A percentile compares a stretch with the other conserved stretches of the same genome.
Conservation (phyloP, 2,329 filamentous ascomycete species). For the Berkeleyomyces rouxiae region DNA sequence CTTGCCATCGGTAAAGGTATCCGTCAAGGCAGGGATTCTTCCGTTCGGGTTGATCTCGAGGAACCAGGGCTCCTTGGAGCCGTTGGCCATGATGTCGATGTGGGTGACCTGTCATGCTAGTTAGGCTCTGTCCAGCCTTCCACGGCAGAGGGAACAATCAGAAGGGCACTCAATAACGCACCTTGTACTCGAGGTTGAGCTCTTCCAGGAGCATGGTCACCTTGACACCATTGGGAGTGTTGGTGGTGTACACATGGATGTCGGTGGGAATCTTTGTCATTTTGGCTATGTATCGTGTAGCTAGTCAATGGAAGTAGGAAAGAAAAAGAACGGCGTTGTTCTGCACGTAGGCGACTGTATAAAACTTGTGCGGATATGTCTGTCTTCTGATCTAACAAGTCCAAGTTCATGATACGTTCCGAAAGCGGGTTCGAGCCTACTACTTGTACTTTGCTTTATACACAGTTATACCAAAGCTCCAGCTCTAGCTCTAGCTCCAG, state of each 20-base stretch:
- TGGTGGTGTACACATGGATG: constrained; percentile 66
- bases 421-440: too few species aligned
- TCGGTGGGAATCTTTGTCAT: constrained; percentile 34
- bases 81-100: constrained; percentile 3
- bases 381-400: not conserved
- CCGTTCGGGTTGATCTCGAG: constrained; percentile 86
- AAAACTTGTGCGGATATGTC: not conserved
- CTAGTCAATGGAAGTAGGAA: not conserved
- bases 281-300: constrained; percentile 17
- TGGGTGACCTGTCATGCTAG: constrained; percentile 1
- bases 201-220: constrained; percentile 76
- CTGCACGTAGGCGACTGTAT: not conserved
- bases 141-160: not conserved
- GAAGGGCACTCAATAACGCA: constrained; percentile 18
- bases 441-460: too few species aligned
- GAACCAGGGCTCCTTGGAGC: constrained; percentile 53
- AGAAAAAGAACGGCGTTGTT: not conserved
- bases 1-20: constrained; percentile 58
- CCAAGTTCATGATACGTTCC: not conserved
- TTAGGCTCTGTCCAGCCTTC: not conserved
- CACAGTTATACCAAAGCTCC: too few species aligned
- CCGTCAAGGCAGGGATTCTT: constrained; percentile 74
- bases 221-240: constrained; percentile 84
- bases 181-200: constrained; percentile 66
- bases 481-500: too few species aligned